Evolutionary conservation across 169 alveolate genomes (phyloP).

Genomic region (Plasmodium vinckei): DNA sequence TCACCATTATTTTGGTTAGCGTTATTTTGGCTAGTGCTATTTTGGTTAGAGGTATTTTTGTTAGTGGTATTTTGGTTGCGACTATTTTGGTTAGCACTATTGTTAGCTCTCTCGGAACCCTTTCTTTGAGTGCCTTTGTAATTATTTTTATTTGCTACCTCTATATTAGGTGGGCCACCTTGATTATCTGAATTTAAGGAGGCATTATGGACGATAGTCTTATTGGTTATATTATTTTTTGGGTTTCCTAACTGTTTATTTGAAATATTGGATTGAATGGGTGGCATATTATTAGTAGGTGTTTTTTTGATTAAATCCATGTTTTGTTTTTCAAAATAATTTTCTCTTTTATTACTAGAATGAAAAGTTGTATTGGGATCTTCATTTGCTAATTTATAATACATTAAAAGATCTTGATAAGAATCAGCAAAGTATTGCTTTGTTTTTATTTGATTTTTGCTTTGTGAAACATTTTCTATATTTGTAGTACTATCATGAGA

Average conservation of each 20-base stretch:
- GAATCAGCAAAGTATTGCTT: conserved; percentile 27
- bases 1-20: not conserved
- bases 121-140: not conserved
- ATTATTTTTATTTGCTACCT: not conserved
- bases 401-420: conserved; percentile 36
- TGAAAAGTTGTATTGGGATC: not conserved
- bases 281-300: too few relatives aligned
- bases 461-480: not conserved
- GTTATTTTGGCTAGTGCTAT: conserved; percentile 2
- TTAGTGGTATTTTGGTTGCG: not conserved
- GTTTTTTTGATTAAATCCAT: too few relatives aligned
- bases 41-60: conserved; percentile 1
- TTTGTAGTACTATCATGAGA: conserved; percentile 4
- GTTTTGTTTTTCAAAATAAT: not conserved
- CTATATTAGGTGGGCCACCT: not conserved
- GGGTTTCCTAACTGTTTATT: not conserved
- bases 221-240: conserved; percentile 1
- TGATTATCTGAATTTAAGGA: not conserved
- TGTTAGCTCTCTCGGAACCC: not conserved
- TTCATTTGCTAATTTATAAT: conserved; percentile 45
- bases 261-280: not conserved
- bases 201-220: not conserved
- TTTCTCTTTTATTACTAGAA: not conserved
- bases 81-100: not conserved
- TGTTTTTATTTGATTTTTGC: not conserved